Percentiles rank a stretch among this genome's conserved stretches.
Conservation (phyloP, 768 basidiomycete genomes). For the Auricularia cornea region DNA sequence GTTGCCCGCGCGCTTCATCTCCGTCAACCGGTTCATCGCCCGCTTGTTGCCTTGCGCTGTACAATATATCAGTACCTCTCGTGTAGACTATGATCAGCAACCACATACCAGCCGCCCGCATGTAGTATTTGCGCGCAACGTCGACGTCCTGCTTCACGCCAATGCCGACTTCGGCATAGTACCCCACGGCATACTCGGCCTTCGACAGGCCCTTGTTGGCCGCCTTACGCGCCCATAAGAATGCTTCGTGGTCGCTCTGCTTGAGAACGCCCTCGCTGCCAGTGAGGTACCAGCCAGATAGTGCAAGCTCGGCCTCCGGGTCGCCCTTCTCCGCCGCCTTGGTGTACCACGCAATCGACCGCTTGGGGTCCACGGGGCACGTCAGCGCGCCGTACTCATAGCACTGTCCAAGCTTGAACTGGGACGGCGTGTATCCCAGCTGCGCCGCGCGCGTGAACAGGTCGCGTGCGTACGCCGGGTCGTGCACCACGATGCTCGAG, state of each 20-base stretch:
- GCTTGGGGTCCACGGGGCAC: slow-evolving; percentile 86
- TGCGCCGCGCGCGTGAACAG: slow-evolving; percentile 88
- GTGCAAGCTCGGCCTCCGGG: slow-evolving; percentile 86
- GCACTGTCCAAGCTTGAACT: slow-evolving; percentile 92
- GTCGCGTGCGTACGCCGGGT: slow-evolving; percentile 74
- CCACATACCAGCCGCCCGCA: slow-evolving; percentile 89
- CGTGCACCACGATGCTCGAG: slow-evolving; percentile 62
- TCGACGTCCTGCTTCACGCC: slow-evolving; percentile 95
- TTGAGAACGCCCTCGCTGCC: slow-evolving; percentile 92
- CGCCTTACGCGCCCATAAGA: slow-evolving; percentile 92
- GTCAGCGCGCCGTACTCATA: slow-evolving; percentile 86
- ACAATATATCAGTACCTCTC: background rate
- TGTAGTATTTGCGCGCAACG: slow-evolving; percentile 97
- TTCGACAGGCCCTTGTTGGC: slow-evolving; percentile 95
- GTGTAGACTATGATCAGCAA: background rate
- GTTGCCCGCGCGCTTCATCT: slow-evolving; percentile 85
- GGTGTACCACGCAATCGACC: slow-evolving; percentile 98
- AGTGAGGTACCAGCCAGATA: slow-evolving; percentile 98
- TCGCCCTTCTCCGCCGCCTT: slow-evolving; percentile 97
- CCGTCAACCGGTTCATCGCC: slow-evolving; percentile 91
- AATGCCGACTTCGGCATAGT: slow-evolving; percentile 96
- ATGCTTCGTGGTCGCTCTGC: slow-evolving; percentile 98
- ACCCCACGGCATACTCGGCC: slow-evolving; percentile 98
- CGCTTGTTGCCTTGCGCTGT: slow-evolving; percentile 96
- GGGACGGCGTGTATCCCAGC: slow-evolving; percentile 86